phyloP scores from a whole-genome alignment of 805 yeast genomes.

The Saturnispora quitensis region DNA sequence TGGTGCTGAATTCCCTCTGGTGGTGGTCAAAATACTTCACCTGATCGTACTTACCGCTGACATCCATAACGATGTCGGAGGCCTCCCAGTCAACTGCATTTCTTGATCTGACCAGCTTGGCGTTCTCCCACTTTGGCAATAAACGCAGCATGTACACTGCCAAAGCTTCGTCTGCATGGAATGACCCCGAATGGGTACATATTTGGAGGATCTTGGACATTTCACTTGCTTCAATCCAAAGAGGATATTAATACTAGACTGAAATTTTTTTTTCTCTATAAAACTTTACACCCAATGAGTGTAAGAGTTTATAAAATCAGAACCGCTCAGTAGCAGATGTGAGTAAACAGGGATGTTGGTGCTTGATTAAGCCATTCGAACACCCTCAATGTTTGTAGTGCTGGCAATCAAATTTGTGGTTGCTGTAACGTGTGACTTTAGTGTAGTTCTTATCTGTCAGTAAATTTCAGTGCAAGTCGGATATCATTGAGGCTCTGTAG shows the following conservation, averaged over 20 bases:
- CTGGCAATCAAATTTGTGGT: too few species aligned
- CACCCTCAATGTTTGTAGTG: too few species aligned
- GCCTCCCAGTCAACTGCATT: slow-evolving; percentile 72
- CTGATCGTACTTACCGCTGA: slow-evolving; percentile 84
- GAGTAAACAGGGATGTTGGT: too few species aligned
- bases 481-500: too few species aligned
- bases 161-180: slow-evolving; percentile 94
- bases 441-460: not conserved
- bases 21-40: slow-evolving; percentile 89
- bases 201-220: slow-evolving; percentile 37
- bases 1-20: slow-evolving; percentile 81
- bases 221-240: not conserved
- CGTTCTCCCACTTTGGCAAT: slow-evolving; percentile 57
- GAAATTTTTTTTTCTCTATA: not conserved
- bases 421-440: too few species aligned
- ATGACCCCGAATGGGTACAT: slow-evolving; percentile 88
- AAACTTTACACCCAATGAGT: not conserved
- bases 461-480: too few species aligned
- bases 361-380: too few species aligned
- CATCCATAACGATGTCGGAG: slow-evolving; percentile 92
- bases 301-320: not conserved
- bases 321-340: not conserved
- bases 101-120: slow-evolving; percentile 75
- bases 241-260: not conserved
- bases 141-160: slow-evolving; percentile 80